Percentiles rank a stretch among this genome's conserved stretches.
Evolutionary conservation across 192 early-diverging fungal genomes (phyloP).

Genomic region (Polychytrium aggregatum): DNA sequence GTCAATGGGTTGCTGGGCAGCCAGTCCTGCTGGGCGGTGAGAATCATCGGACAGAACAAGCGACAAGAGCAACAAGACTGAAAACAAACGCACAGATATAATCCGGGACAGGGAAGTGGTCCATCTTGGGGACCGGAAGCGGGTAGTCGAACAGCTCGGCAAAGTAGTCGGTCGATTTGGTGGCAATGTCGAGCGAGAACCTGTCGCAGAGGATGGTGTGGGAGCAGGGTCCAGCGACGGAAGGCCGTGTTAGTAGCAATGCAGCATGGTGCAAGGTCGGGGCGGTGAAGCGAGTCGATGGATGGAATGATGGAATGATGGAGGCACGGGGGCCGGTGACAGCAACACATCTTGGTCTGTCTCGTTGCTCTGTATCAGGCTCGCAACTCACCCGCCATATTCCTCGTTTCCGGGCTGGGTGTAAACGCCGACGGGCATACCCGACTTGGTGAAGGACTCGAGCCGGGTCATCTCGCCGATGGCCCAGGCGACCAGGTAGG

Average conservation of each 20-base stretch:
- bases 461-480: constrained; percentile 78
- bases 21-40: too few species aligned
- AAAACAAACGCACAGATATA: constrained; percentile 40
- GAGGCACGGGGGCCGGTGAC: too few species aligned
- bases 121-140: too few species aligned
- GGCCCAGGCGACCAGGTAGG: constrained; percentile 78
- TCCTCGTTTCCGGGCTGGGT: constrained; percentile 50
- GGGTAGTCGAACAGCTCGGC: too few species aligned
- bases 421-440: constrained; percentile 67
- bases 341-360: too few species aligned
- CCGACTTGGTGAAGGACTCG: constrained; percentile 48
- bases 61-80: not conserved
- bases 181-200: not conserved
- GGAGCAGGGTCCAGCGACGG: too few species aligned
- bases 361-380: too few species aligned
- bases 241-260: too few species aligned
- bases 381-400: not conserved
- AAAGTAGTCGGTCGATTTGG: not conserved
- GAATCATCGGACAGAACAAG: not conserved
- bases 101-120: constrained; percentile 76
- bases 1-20: too few species aligned
- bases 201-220: not conserved
- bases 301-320: too few species aligned
- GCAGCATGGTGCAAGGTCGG: too few species aligned
- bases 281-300: too few species aligned